Percentiles rank a stretch among this genome's conserved stretches.
These are phyloP conservation scores for Cyanidioschyzon merolae DNA, from an alignment of 23 red algal species.

Conservation along the genomic window DNA sequence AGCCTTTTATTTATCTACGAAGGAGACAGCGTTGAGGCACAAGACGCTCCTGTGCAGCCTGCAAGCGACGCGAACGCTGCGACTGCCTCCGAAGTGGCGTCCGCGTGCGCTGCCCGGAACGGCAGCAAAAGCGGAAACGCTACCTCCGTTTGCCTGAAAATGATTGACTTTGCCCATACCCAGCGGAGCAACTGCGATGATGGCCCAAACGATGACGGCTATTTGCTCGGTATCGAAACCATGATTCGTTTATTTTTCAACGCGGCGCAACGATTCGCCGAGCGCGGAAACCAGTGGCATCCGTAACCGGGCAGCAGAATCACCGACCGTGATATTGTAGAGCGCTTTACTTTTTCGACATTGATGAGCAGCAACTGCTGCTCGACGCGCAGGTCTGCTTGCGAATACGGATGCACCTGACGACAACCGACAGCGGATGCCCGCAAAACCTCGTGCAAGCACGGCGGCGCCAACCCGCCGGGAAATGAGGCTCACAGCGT, in stretches of 20 bases:
- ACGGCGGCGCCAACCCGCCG: no score
- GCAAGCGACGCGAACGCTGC: neutral
- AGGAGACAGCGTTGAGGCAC: constrained; percentile 20
- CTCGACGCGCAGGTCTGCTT: no score
- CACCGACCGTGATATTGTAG: no score
- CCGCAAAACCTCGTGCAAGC: no score
- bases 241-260: constrained; percentile 16
- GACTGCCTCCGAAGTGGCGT: neutral
- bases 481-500: no score
- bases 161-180: constrained; percentile 94
- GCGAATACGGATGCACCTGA: no score
- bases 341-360: no score
- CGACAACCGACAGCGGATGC: no score
- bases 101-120: neutral
- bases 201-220: constrained; percentile 22
- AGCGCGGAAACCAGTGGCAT: neutral
- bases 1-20: constrained; percentile 72
- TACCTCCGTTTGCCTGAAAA: constrained; percentile 35
- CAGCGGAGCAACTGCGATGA: constrained; percentile 22
- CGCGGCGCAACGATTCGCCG: constrained; percentile 13
- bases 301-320: no score
- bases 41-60: neutral
- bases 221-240: constrained; percentile 27
- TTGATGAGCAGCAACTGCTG: no score
- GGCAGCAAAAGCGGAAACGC: neutral